These are phyloP conservation scores for Dendryphion nanum DNA, from an alignment of 2,329 filamentous ascomycete species.

Conservation along the genomic window DNA sequence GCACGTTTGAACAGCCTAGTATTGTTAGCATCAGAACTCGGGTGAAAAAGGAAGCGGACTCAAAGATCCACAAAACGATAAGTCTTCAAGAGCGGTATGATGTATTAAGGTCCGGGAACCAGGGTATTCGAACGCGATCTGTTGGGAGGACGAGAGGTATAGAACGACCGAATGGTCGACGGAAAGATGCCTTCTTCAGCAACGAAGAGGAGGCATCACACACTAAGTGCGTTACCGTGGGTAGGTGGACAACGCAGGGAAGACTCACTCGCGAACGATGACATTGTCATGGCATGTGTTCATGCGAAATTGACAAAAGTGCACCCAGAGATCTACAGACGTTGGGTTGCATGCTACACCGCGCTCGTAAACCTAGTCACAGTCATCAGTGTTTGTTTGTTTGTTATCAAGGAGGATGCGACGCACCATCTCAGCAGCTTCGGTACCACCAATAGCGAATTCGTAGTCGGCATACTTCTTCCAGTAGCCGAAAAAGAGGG, in stretches of 20 bases:
- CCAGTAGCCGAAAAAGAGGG: slow-evolving; percentile 96
- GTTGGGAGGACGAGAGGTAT: too few relatives aligned
- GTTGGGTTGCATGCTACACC: slow-evolving; percentile 89
- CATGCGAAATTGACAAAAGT: slow-evolving; percentile 97
- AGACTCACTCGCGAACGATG: slow-evolving; percentile 98
- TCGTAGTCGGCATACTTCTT: slow-evolving; percentile 99
- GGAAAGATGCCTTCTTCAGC: too few relatives aligned
- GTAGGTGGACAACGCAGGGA: slow-evolving; percentile 7
- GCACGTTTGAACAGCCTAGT: slow-evolving; percentile 88
- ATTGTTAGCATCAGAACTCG: slow-evolving; percentile 9
- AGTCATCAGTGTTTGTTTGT: not conserved
- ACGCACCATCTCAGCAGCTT: slow-evolving; percentile 90
- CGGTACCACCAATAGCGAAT: slow-evolving; percentile 93
- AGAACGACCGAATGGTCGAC: too few relatives aligned
- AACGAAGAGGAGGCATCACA: too few relatives aligned
- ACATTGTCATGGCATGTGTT: slow-evolving; percentile 94
- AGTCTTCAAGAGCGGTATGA: too few relatives aligned
- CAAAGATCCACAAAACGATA: not conserved
- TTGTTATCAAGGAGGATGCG: slow-evolving; percentile 7
- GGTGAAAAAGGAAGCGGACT: not conserved
- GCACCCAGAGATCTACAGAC: slow-evolving; percentile 95
- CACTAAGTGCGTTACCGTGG: too few relatives aligned
- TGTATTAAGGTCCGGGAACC: too few relatives aligned
- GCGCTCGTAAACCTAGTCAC: slow-evolving; percentile 79
- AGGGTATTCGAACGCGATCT: too few relatives aligned